Percentiles rank a stretch among this genome's conserved stretches.
These are phyloP conservation scores for Phylloporus sp. DNA, from an alignment of 768 basidiomycete species.

Conservation along the genomic window DNA sequence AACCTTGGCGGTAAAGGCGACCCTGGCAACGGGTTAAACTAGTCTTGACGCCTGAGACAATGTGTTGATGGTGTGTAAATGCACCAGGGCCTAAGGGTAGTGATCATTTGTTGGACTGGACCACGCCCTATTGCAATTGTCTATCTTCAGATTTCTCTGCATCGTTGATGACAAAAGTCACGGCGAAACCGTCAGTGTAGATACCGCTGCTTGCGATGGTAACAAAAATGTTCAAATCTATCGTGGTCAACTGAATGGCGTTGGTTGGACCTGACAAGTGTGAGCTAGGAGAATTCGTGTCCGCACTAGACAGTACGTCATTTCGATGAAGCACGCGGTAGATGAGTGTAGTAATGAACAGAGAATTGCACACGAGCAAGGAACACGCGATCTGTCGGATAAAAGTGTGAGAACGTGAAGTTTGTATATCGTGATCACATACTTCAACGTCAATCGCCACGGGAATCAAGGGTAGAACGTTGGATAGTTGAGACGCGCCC, in stretches of 20 bases:
- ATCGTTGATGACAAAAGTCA: neutral
- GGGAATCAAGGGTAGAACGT: neutral
- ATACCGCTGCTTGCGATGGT: neutral
- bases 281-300: neutral
- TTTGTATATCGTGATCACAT: neutral
- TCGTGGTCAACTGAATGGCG: conserved; percentile 8
- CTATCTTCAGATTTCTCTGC: neutral
- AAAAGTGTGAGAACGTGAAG: neutral
- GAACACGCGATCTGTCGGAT: conserved; percentile 13
- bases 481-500: conserved; percentile 5
- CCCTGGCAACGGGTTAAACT: neutral
- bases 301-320: neutral
- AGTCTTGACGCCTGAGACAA: neutral
- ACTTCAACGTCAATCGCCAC: conserved; percentile 15
- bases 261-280: neutral
- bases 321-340: conserved; percentile 7
- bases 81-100: neutral
- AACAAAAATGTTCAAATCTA: conserved; percentile 3
- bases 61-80: neutral
- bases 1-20: neutral
- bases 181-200: neutral
- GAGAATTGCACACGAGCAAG: conserved; percentile 11
- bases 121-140: neutral
- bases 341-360: conserved; percentile 7
- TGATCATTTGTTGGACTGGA: neutral